Evolutionary conservation across 352 stramenopile genomes (phyloP), one percentile per base, ranked within the genome.

Genomic region (Saprolegnia diclina): DNA sequence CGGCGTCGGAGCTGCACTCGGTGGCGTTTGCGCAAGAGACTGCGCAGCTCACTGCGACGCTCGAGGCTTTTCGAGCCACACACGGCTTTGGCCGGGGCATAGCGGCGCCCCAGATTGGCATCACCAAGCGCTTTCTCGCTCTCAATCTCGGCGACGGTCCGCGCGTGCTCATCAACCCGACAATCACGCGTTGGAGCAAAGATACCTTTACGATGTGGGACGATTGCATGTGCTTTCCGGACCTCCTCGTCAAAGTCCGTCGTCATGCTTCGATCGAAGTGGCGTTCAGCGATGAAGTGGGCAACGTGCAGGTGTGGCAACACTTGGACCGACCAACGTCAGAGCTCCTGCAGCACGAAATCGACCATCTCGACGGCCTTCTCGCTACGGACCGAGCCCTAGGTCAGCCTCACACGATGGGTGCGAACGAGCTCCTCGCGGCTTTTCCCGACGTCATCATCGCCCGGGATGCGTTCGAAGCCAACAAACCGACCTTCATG

Each of bases 301-400:
- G 59, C 13, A 16, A 24, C 14, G 4, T 44, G 5, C 19, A 29
- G 7, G 37, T 22, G 13, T 21, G 18, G n/a, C 3, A 66, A 10
- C 24, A 16, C 24, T 45, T 66, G 59, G 24, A 46, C 7, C 22
- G 24, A 26, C n/a, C 44, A 14, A 26, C 22, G 11, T 53, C 59
- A 4, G 59, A 66, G 59, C 59, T 94, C 48, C 92, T 94, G 67
- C 85, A 94, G 74, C 85, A 94, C 66, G 85, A 94, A 57, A 72
- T 90, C 5, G 83, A 94, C 72, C 85, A 94, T 24, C 71, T 94
- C 19, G 79, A 92, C 48, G 85, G 85, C 54, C 72, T 92, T 24
- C 75, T 94, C 57, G 91, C 90, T 71, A 70, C 91, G 26, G 82
- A 94, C 63, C 80, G 80, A n/a, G 65, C 91, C 82, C 57, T 86